Evolutionary conservation across 2,329 filamentous ascomycete genomes (phyloP).

Genomic region (Aspergillus sergii): DNA sequence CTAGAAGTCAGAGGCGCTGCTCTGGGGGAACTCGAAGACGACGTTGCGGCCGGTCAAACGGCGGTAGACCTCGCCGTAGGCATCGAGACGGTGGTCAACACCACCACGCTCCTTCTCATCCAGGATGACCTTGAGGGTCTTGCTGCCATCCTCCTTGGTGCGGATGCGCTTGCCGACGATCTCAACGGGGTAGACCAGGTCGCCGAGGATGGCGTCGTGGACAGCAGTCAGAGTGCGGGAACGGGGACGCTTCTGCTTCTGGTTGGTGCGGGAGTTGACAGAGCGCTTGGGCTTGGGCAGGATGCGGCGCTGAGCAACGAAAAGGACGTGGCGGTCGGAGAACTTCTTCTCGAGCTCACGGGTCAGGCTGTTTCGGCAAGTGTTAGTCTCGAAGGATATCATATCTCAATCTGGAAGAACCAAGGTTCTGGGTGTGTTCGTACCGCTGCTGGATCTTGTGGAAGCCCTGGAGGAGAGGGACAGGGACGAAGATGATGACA

Average conservation of each 20-base stretch:
- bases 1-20: constrained; percentile 78
- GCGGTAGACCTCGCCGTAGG: constrained; percentile 99
- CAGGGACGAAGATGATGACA: constrained; percentile 99
- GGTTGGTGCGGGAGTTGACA: constrained; percentile 91
- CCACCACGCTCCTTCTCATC: constrained; percentile 99
- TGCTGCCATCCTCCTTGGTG: constrained; percentile 98
- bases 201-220: constrained; percentile 95
- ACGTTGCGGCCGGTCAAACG: constrained; percentile 94
- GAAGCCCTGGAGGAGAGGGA: constrained; percentile 97
- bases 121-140: constrained; percentile 97
- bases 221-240: constrained; percentile 97
- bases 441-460: constrained; percentile 99
- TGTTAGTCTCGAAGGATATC: constrained; percentile 9
- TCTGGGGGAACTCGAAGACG: constrained; percentile 97
- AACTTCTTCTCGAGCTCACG: constrained; percentile 99
- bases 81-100: constrained; percentile 99
- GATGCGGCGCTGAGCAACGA: constrained; percentile 98
- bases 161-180: constrained; percentile 98
- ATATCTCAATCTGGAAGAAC: neutral
- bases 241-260: constrained; percentile 98
- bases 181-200: constrained; percentile 99
- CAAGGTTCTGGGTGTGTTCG: constrained; percentile 37
- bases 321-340: constrained; percentile 99
- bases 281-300: constrained; percentile 98
- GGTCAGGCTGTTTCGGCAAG: constrained; percentile 70